Percentiles rank a stretch among this genome's conserved stretches.
Evolutionary conservation across 2,329 filamentous ascomycete species (phyloP).

Genomic region (Helicocarpus griseus): DNA sequence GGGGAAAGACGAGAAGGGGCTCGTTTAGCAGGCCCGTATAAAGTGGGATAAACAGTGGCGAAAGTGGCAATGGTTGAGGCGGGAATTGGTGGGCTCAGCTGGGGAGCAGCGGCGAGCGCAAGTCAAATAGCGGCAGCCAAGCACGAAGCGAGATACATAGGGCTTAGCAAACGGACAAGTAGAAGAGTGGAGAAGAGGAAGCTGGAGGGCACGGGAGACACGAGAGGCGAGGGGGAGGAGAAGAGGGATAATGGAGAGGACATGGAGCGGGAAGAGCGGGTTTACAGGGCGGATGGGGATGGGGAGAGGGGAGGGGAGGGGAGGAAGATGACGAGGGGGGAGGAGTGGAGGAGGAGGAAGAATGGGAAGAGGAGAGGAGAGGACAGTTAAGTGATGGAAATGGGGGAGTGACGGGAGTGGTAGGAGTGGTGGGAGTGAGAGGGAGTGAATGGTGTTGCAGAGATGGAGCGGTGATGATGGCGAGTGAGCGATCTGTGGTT

Average conservation of each 20-base stretch:
- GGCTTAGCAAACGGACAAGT: conserved; percentile 6
- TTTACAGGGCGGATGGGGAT: neutral
- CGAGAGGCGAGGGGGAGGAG: neutral
- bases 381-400: too few species aligned
- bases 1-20: conserved; percentile 4
- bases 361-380: conserved; percentile 8
- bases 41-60: conserved; percentile 7
- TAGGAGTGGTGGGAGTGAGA: conserved; percentile 6
- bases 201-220: neutral
- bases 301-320: conserved; percentile 2
- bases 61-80: conserved; percentile 10
- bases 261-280: neutral
- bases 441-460: neutral
- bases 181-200: conserved; percentile 1
- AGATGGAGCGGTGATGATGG: neutral
- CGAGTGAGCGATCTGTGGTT: neutral
- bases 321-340: conserved; percentile 5
- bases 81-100: conserved; percentile 9
- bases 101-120: conserved; percentile 1
- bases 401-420: conserved; percentile 16
- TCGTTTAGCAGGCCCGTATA: neutral
- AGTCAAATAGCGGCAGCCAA: conserved; percentile 1
- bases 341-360: conserved; percentile 6
- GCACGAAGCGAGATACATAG: conserved; percentile 11
- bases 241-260: neutral